Percentiles rank a stretch among this genome's conserved stretches.
Conservation (phyloP, 2,329 filamentous ascomycete genomes). For the Pestalotiopsis sp. region DNA sequence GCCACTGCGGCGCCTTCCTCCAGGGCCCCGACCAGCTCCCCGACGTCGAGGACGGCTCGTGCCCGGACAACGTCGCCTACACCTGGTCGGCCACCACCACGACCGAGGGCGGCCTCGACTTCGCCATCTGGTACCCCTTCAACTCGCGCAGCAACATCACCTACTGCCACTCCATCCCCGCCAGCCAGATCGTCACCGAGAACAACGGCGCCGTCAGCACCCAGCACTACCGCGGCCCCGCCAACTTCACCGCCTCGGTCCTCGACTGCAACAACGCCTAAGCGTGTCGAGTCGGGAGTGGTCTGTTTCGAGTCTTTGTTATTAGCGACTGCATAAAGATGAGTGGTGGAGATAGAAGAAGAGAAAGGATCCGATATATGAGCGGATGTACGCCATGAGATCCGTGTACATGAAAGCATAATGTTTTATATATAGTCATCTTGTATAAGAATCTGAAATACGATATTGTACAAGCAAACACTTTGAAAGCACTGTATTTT, state of each 20-base stretch:
- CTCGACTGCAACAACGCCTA: conserved; percentile 10
- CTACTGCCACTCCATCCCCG: conserved; percentile 18
- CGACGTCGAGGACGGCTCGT: conserved; percentile 8
- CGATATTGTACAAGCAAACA: no score
- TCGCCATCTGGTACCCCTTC: conserved; percentile 18
- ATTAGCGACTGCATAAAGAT: no score
- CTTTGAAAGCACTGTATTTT: no score
- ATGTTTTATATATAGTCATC: no score
- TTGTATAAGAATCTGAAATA: no score
- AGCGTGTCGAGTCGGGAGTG: neutral
- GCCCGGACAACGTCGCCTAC: conserved; percentile 16
- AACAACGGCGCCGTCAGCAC: conserved; percentile 14
- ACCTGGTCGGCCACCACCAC: conserved; percentile 17
- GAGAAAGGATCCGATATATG: no score
- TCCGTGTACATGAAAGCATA: no score
- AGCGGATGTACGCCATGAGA: no score
- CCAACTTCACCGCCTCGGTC: conserved; percentile 16
- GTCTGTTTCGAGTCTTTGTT: neutral
- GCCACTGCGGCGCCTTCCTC: conserved; percentile 14
- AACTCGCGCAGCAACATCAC: conserved; percentile 20
- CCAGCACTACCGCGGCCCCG: conserved; percentile 16
- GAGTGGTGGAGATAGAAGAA: no score
- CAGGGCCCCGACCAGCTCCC: conserved; percentile 12
- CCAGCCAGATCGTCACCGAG: conserved; percentile 14
- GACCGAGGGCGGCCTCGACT: conserved; percentile 13